A percentile compares a stretch with the other conserved stretches of the same genome.
Evolutionary conservation across 768 basidiomycete species (phyloP).

Genomic region (Trametes sanguinea): DNA sequence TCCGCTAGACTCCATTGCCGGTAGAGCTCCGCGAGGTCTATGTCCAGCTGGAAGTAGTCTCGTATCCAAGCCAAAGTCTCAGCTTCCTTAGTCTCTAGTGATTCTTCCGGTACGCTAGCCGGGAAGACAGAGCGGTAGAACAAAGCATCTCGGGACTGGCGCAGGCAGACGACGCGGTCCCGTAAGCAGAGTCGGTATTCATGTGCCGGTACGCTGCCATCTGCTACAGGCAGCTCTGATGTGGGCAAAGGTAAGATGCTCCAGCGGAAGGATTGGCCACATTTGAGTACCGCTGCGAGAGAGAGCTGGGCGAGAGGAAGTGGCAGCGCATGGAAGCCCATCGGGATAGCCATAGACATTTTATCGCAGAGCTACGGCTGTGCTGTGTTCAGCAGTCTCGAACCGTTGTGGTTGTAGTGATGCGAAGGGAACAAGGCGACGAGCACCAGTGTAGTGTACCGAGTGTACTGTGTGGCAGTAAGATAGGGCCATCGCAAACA

Average conservation of each 20-base stretch:
- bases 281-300: slow-evolving; percentile 75
- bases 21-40: slow-evolving; percentile 73
- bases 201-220: slow-evolving; percentile 34
- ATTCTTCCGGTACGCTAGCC: slow-evolving; percentile 31
- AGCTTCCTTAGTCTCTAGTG: slow-evolving; percentile 44
- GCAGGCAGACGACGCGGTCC: slow-evolving; percentile 83
- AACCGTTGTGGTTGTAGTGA: no score
- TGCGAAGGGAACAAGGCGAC: no score
- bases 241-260: slow-evolving; percentile 46
- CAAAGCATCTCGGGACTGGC: slow-evolving; percentile 64
- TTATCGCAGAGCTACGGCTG: background rate
- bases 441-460: no score
- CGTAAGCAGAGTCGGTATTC: slow-evolving; percentile 81
- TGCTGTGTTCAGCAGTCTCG: no score
- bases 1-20: slow-evolving; percentile 74
- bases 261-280: slow-evolving; percentile 90
- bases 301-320: slow-evolving; percentile 70
- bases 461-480: no score
- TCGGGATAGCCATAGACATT: slow-evolving; percentile 8
- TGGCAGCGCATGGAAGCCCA: slow-evolving; percentile 56
- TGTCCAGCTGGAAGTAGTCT: slow-evolving; percentile 88
- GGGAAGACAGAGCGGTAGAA: slow-evolving; percentile 77
- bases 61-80: slow-evolving; percentile 76
- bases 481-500: no score
- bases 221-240: slow-evolving; percentile 10